These are phyloP conservation scores for Casuarina glauca DNA, from an alignment of 306 rosid genomes.

Conservation along the genomic window DNA sequence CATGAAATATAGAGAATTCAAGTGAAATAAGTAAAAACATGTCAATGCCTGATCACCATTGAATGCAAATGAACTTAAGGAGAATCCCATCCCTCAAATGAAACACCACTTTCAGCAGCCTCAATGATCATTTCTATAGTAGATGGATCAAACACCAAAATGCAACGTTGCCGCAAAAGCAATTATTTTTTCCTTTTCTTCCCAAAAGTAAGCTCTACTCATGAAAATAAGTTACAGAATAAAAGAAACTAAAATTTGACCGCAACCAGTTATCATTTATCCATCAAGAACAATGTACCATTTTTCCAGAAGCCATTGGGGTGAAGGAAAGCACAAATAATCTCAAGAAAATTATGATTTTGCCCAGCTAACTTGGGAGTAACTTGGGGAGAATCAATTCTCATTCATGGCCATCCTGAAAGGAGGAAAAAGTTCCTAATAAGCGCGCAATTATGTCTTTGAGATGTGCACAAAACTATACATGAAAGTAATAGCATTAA, in stretches of 20 bases:
- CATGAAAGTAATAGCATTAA: background rate
- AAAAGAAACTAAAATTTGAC: slow-evolving; percentile 15
- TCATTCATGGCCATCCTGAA: slow-evolving; percentile 37
- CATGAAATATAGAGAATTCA: background rate
- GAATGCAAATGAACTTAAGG: background rate
- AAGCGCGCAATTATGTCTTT: slow-evolving; percentile 5
- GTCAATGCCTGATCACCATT: background rate
- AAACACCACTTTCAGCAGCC: background rate
- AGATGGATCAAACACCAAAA: background rate
- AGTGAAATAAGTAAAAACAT: background rate
- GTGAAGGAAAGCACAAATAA: slow-evolving; percentile 5
- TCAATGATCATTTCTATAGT: background rate
- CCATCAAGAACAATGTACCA: slow-evolving; percentile 28
- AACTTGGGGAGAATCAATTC: slow-evolving; percentile 20
- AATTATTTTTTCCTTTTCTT: slow-evolving; percentile 25
- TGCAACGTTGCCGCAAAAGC: background rate
- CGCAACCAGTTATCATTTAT: slow-evolving; percentile 19
- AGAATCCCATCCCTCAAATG: background rate
- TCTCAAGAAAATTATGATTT: slow-evolving; percentile 22
- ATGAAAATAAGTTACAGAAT: slow-evolving; percentile 14
- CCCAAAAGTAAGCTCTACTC: slow-evolving; percentile 3
- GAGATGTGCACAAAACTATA: background rate
- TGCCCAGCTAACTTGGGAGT: slow-evolving; percentile 4
- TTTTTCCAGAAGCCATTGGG: slow-evolving; percentile 12
- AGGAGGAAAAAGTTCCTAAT: background rate